Evolutionary conservation across 1,139 yeast species (phyloP).

Genomic region (Yamadazyma kanchanaburiensis): DNA sequence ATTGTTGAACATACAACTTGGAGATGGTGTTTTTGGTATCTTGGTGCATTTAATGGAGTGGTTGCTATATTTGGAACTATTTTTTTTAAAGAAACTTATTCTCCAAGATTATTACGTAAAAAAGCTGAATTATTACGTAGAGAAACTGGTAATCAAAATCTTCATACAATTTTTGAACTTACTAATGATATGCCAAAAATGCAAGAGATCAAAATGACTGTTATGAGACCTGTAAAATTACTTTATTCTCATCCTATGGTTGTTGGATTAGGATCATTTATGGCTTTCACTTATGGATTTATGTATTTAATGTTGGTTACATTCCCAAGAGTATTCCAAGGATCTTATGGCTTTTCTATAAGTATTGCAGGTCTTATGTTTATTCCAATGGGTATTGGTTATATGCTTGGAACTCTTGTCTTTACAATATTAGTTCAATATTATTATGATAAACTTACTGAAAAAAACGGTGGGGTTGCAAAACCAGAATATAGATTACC

Average conservation of each 20-base stretch:
- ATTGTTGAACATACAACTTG: conserved; percentile 28
- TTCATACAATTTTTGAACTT: conserved; percentile 56
- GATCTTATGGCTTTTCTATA: conserved; percentile 40
- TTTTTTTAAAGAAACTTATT: conserved; percentile 53
- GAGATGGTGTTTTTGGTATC: conserved; percentile 65
- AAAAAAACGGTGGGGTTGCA: conserved; percentile 45
- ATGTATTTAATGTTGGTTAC: conserved; percentile 59
- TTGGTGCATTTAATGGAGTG: conserved; percentile 52
- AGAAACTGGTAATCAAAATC: conserved; percentile 51
- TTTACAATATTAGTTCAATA: conserved; percentile 43
- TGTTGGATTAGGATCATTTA: conserved; percentile 54
- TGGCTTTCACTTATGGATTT: conserved; percentile 66
- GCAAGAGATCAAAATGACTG: conserved; percentile 30
- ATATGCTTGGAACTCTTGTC: conserved; percentile 37
- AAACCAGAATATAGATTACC: conserved; percentile 58
- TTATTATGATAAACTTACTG: conserved; percentile 31
- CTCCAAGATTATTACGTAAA: conserved; percentile 48
- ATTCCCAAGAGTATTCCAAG: conserved; percentile 51
- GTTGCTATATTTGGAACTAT: conserved; percentile 42
- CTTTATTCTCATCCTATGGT: conserved; percentile 61
- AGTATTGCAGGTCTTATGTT: conserved; percentile 61
- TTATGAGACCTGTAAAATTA: conserved; percentile 53
- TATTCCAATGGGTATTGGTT: conserved; percentile 53
- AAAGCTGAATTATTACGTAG: conserved; percentile 46
- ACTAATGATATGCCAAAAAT: conserved; percentile 20